Conservation (phyloP, 306 rosid genomes). For the Lablab purpureus region DNA sequence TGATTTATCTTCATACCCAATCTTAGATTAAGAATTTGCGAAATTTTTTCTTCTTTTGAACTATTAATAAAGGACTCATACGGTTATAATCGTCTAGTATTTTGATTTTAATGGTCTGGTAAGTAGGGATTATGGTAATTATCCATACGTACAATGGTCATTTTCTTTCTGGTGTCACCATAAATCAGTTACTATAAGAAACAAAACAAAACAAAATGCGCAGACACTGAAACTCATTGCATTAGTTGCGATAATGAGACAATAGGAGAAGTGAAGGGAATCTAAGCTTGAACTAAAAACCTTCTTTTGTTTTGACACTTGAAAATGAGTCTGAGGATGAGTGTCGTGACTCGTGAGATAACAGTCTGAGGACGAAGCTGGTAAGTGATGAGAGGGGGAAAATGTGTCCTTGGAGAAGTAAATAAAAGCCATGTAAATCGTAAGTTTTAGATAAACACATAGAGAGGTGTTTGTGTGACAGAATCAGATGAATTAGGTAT, state of each 20-base stretch:
- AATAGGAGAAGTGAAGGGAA: constrained; percentile 8
- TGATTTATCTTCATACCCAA: constrained; percentile 53
- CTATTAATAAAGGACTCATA: constrained; percentile 14
- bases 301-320: background rate
- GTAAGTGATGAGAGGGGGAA: background rate
- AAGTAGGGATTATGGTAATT: background rate
- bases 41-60: constrained; percentile 18
- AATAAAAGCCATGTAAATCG: background rate
- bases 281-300: background rate
- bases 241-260: background rate
- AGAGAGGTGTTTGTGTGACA: background rate
- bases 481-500: background rate
- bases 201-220: background rate
- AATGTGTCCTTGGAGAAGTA: background rate
- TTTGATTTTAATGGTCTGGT: background rate
- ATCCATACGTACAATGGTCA: background rate
- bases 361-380: background rate
- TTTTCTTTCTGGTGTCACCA: constrained; percentile 5
- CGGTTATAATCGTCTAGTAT: constrained; percentile 5
- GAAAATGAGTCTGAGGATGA: constrained; percentile 15
- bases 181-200: background rate
- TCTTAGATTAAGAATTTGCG: constrained; percentile 26
- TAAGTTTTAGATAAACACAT: background rate
- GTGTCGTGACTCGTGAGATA: constrained; percentile 15
- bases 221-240: constrained; percentile 5